phyloP scores from a whole-genome alignment of 768 basidiomycete species.

The Butyriboletus loyo region DNA sequence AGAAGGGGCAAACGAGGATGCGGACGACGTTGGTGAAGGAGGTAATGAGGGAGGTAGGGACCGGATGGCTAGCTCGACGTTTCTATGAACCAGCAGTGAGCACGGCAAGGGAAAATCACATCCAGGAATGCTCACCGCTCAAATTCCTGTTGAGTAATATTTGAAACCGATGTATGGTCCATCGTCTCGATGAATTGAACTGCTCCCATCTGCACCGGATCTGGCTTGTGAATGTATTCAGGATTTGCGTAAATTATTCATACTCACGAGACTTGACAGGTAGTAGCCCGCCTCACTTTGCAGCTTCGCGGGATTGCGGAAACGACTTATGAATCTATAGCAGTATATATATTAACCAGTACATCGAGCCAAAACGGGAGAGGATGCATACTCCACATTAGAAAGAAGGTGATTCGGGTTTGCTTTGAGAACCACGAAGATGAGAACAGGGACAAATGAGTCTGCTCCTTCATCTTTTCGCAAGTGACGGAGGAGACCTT shows the following conservation, averaged over 20 bases:
- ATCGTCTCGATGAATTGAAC: slow-evolving; percentile 98
- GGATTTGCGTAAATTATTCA: not conserved
- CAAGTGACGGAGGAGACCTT: slow-evolving; percentile 87
- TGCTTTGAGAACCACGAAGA: slow-evolving; percentile 90
- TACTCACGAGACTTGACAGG: slow-evolving; percentile 83
- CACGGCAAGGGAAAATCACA: not conserved
- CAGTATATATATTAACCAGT: not conserved
- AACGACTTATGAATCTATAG: slow-evolving; percentile 88
- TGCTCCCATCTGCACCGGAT: slow-evolving; percentile 73
- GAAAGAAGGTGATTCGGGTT: slow-evolving; percentile 92
- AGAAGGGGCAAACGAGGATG: slow-evolving; percentile 37
- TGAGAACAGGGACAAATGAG: slow-evolving; percentile 90
- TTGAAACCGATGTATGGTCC: slow-evolving; percentile 93
- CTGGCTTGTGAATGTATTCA: slow-evolving; percentile 4
- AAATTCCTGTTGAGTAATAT: slow-evolving; percentile 91
- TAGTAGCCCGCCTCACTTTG: slow-evolving; percentile 98
- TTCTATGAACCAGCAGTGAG: slow-evolving; percentile 31
- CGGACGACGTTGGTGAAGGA: slow-evolving; percentile 31
- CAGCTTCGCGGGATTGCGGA: slow-evolving; percentile 83
- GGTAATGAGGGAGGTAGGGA: slow-evolving; percentile 36
- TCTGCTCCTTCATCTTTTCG: slow-evolving; percentile 87
- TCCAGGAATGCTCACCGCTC: slow-evolving; percentile 53
- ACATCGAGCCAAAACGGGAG: not conserved
- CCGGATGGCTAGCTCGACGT: slow-evolving; percentile 61
- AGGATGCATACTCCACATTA: slow-evolving; percentile 78